Evolutionary conservation across 805 yeast genomes (phyloP).

Genomic region (Saccharomycopsis vini): DNA sequence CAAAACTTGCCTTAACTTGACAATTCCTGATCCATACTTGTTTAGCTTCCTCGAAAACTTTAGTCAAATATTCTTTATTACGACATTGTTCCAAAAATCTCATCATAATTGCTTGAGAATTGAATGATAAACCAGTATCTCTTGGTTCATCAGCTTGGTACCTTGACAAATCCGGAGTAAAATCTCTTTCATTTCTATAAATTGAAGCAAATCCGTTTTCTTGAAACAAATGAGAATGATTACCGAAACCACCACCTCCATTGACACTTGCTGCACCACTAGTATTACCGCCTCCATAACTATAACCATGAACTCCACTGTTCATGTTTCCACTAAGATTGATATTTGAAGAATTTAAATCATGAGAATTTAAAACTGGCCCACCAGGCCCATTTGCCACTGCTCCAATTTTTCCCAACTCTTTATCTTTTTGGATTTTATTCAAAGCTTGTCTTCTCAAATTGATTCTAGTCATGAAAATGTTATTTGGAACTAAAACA

Average conservation of each 20-base stretch:
- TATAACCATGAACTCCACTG: not conserved
- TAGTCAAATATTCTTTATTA: slow-evolving; percentile 37
- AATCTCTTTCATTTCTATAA: slow-evolving; percentile 9
- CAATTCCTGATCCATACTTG: not conserved
- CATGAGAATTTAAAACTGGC: no score
- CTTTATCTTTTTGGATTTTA: slow-evolving; percentile 1
- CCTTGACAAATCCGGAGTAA: slow-evolving; percentile 5
- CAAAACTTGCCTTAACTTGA: no score
- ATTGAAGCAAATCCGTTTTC: slow-evolving; percentile 3
- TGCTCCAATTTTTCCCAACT: not conserved
- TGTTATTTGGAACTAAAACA: slow-evolving; percentile 79
- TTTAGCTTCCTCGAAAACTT: slow-evolving; percentile 53
- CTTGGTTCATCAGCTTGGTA: slow-evolving; percentile 14
- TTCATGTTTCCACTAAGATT: no score
- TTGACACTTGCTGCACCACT: not conserved
- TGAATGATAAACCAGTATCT: slow-evolving; percentile 30
- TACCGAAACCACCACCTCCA: not conserved
- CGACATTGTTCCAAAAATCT: slow-evolving; percentile 57
- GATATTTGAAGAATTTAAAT: no score
- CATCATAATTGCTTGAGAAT: slow-evolving; percentile 67
- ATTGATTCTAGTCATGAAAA: slow-evolving; percentile 68
- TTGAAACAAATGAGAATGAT: not conserved
- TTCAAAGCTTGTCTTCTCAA: slow-evolving; percentile 28
- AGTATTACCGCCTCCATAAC: not conserved
- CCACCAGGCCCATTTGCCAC: no score